These are phyloP conservation scores for Elongisporangium anandrum DNA, from an alignment of 352 stramenopile genomes.

Conservation along the genomic window DNA sequence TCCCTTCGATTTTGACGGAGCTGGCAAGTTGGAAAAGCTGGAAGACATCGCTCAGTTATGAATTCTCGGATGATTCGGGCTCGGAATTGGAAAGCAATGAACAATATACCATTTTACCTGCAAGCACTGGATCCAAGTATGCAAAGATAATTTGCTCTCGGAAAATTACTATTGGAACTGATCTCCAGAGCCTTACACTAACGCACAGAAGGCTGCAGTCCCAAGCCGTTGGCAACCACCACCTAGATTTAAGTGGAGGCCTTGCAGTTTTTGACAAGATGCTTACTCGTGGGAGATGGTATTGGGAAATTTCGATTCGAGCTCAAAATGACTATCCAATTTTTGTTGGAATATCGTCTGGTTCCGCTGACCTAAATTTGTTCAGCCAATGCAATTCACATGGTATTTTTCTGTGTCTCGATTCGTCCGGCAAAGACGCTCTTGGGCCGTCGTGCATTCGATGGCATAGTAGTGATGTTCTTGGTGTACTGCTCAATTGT, in stretches of 20 bases:
- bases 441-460: conserved; percentile 14
- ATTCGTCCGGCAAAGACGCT: conserved; percentile 14
- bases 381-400: conserved; percentile 6
- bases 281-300: conserved; percentile 66
- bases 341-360: conserved; percentile 64
- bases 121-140: conserved; percentile 40
- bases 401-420: conserved; percentile 38
- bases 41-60: conserved; percentile 59
- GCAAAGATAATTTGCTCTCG: conserved; percentile 71
- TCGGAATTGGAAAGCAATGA: conserved; percentile 27
- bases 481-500: conserved; percentile 64
- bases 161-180: conserved; percentile 56
- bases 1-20: conserved; percentile 63
- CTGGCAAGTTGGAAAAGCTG: conserved; percentile 72
- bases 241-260: conserved; percentile 16
- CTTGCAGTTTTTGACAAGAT: conserved; percentile 67
- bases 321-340: conserved; percentile 46
- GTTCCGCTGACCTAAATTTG: conserved; percentile 56
- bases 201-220: conserved; percentile 17
- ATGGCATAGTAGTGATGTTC: conserved; percentile 26
- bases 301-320: conserved; percentile 71
- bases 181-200: conserved; percentile 62
- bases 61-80: conserved; percentile 31
- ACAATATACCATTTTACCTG: conserved; percentile 51
- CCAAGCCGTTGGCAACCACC: background rate